Percentiles rank a stretch among this genome's conserved stretches.
Conservation (phyloP, 2,329 filamentous ascomycete genomes). For the Fusarium tuaranense region DNA sequence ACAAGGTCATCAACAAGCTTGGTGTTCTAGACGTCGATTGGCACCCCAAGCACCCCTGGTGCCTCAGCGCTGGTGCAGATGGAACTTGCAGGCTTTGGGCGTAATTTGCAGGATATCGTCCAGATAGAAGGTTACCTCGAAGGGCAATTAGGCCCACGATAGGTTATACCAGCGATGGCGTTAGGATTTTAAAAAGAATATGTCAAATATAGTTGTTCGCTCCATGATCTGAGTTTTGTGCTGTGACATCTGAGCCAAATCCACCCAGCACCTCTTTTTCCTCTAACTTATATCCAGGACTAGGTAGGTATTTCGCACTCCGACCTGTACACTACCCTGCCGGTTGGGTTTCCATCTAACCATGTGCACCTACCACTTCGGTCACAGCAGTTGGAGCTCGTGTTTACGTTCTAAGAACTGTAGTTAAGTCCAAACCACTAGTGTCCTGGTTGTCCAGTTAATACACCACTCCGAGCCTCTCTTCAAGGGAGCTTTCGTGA, state of each 20-base stretch:
- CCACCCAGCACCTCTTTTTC: neutral
- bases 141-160: conserved; percentile 12
- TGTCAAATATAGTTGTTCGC: neutral
- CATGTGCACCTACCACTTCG: neutral
- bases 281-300: neutral
- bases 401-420: neutral
- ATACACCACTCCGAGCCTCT: neutral
- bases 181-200: conserved; percentile 30
- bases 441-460: neutral
- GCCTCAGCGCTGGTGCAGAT: conserved; percentile 93
- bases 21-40: conserved; percentile 96
- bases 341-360: neutral
- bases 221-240: neutral
- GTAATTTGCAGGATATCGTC: conserved; percentile 10
- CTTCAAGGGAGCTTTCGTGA: no score
- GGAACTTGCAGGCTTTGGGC: conserved; percentile 92
- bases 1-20: conserved; percentile 85
- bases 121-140: neutral
- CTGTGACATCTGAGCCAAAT: neutral
- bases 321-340: neutral
- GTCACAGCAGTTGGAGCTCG: neutral
- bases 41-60: conserved; percentile 96
- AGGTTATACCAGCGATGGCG: conserved; percentile 38
- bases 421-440: neutral
- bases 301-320: neutral